Percentiles rank a stretch among this genome's conserved stretches.
These are phyloP conservation scores for Claviceps sp. DNA, from an alignment of 2,329 filamentous ascomycete genomes.

Conservation along the genomic window DNA sequence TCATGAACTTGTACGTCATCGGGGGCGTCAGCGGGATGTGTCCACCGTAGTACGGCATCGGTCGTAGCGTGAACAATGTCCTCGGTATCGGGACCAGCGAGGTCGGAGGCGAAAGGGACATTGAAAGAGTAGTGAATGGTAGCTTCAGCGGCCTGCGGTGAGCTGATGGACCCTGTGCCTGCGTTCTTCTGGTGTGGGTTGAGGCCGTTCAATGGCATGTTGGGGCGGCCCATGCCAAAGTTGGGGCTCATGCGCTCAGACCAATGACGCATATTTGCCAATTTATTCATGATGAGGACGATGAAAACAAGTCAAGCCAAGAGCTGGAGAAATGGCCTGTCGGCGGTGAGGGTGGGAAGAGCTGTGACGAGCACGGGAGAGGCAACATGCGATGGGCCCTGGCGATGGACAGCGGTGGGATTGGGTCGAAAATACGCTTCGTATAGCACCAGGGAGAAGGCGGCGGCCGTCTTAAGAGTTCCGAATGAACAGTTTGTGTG, in stretches of 20 bases:
- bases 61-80: slow-evolving; percentile 88
- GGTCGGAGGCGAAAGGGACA: slow-evolving; percentile 85
- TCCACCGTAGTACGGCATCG: slow-evolving; percentile 83
- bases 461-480: not conserved
- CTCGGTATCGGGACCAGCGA: slow-evolving; percentile 83
- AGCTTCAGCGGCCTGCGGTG: slow-evolving; percentile 58
- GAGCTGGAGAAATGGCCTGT: not conserved
- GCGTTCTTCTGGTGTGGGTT: slow-evolving; percentile 45
- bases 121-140: slow-evolving; percentile 93
- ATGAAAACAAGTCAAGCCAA: not conserved
- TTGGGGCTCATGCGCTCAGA: slow-evolving; percentile 56
- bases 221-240: slow-evolving; percentile 50
- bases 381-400: slow-evolving; percentile 6
- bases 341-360: slow-evolving; percentile 3
- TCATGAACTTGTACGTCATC: slow-evolving; percentile 78
- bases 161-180: slow-evolving; percentile 43
- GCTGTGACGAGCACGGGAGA: not conserved
- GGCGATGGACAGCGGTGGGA: slow-evolving; percentile 9
- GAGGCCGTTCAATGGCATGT: slow-evolving; percentile 41
- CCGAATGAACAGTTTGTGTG: not conserved
- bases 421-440: slow-evolving; percentile 14
- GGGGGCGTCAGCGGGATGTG: slow-evolving; percentile 74
- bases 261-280: slow-evolving; percentile 61
- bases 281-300: slow-evolving; percentile 49
- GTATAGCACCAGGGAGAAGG: slow-evolving; percentile 10